Evolutionary conservation across 2,329 filamentous ascomycete genomes (phyloP).

Genomic region (Phialophora macrospora): DNA sequence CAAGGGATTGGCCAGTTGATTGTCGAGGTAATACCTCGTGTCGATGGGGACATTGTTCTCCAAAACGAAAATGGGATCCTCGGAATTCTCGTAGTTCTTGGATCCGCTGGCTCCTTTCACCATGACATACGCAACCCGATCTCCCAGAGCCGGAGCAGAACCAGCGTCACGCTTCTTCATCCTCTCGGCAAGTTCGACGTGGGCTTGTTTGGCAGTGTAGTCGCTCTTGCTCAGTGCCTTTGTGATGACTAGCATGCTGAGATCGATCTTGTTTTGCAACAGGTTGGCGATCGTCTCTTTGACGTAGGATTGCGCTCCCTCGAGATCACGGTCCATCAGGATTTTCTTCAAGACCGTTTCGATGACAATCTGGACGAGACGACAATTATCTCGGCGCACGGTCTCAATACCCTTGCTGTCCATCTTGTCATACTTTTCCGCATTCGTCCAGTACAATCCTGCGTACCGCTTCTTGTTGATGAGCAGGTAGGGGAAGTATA

Average conservation of each 20-base stretch:
- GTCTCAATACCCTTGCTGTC: conserved; percentile 99
- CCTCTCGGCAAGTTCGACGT: conserved; percentile 90
- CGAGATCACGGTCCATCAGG: conserved; percentile 87
- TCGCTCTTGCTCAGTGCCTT: conserved; percentile 91
- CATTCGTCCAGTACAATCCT: conserved; percentile 94
- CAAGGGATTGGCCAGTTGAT: conserved; percentile 93
- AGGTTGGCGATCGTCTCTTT: conserved; percentile 95
- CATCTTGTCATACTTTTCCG: conserved; percentile 98
- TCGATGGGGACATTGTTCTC: conserved; percentile 98
- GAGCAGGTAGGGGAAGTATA: conserved; percentile 95
- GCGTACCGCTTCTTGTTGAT: conserved; percentile 99
- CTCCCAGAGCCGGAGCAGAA: conserved; percentile 87
- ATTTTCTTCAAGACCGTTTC: conserved; percentile 96
- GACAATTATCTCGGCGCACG: conserved; percentile 93
- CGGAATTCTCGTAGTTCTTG: conserved; percentile 96
- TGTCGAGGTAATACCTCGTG: conserved; percentile 97
- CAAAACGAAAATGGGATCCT: conserved; percentile 95
- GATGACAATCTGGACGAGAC: conserved; percentile 94
- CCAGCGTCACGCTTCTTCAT: conserved; percentile 98
- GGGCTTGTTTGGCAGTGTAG: conserved; percentile 91
- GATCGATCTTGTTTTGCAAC: conserved; percentile 95
- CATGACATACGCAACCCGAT: conserved; percentile 98
- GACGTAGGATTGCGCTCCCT: conserved; percentile 92
- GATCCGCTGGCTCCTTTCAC: conserved; percentile 85
- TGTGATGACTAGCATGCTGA: conserved; percentile 98